Evolutionary conservation across 1,284 basidiomycete genomes (phyloP), one percentile per base, ranked within the genome.

Genomic region (Caloboletus inedulis): DNA sequence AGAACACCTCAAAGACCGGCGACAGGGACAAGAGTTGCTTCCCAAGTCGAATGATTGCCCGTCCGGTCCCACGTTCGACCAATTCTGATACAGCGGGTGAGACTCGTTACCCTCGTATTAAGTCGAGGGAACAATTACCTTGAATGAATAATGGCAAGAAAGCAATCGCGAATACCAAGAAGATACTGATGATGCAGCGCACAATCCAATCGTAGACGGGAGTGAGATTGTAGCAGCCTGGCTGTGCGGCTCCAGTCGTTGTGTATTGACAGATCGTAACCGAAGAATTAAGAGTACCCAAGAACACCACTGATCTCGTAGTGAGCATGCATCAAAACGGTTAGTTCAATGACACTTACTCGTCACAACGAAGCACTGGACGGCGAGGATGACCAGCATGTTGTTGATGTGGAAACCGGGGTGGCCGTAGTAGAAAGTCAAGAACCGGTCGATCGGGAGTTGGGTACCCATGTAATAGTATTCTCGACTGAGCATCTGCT

Each of bases 381-480:
- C 91, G 47, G 94, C 94, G 61, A 94, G 73, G 65, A 98, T 97
- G 70, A 98, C 89, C 66, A 99, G 80, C 80, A 98, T 98, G 73
- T 99, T 99, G 81, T 99, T 98, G 77, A 99, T 95, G 71, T 98
- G 95, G 89, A 99, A 99, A 59, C 96, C 97, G 47, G 97, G 96
- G 74, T 99, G 96, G 47, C 93, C 96, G 70, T 99, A 99, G 79
- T 99, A 99, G 82, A 98, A 99, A 49, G 96, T 98, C 69, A 99
- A 77, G 88, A 99, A 99, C 48, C 97, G 88, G 70, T 99, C 97
- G 70, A 98, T 87, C 37, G 96, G 95, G 43, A 99, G 82, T 71
- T 99, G 96, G n/a, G 97, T 99, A 48, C 96, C 97, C 59, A 99
- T 76, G 72, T 99, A 99, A 75, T 99, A 99, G 76, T 99, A 98